A percentile compares a stretch with the other conserved stretches of the same genome.
These are phyloP conservation scores for Skeletonema marinoi DNA, from an alignment of 108 stramenopile genomes.

Conservation along the genomic window DNA sequence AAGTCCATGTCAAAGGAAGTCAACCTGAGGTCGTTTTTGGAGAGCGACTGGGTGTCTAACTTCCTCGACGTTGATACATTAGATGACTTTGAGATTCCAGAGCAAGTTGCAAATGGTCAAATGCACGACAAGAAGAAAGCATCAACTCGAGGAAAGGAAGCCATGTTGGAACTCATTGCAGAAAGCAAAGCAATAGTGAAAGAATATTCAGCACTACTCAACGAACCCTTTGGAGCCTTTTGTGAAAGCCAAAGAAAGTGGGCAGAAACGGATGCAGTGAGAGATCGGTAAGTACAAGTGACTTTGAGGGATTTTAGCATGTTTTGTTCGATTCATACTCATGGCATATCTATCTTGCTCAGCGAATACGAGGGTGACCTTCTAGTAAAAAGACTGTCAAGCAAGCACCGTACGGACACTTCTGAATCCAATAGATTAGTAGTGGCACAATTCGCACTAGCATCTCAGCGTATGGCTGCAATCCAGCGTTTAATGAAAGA, in stretches of 20 bases:
- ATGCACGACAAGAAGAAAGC: slow-evolving; percentile 15
- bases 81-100: slow-evolving; percentile 48
- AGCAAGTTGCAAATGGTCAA: slow-evolving; percentile 49
- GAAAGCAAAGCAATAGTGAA: slow-evolving; percentile 58
- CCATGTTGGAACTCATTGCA: slow-evolving; percentile 46
- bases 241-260: slow-evolving; percentile 75
- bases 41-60: slow-evolving; percentile 58
- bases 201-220: slow-evolving; percentile 62
- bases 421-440: slow-evolving; percentile 38
- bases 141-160: slow-evolving; percentile 36
- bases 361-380: slow-evolving; percentile 56
- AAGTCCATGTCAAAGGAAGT: slow-evolving; percentile 50
- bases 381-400: slow-evolving; percentile 52
- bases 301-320: slow-evolving; percentile 8
- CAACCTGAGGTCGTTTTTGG: slow-evolving; percentile 53
- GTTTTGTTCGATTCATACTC: background rate
- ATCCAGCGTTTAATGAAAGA: slow-evolving; percentile 51
- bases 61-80: slow-evolving; percentile 56
- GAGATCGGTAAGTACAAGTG: slow-evolving; percentile 53
- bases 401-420: slow-evolving; percentile 41
- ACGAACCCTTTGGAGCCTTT: slow-evolving; percentile 70
- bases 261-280: slow-evolving; percentile 86
- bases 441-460: slow-evolving; percentile 19
- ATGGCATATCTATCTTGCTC: background rate
- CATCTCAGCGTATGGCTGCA: slow-evolving; percentile 49